Evolutionary conservation across 768 basidiomycete species (phyloP).

Genomic region (Leucogyrophana mollusca): DNA sequence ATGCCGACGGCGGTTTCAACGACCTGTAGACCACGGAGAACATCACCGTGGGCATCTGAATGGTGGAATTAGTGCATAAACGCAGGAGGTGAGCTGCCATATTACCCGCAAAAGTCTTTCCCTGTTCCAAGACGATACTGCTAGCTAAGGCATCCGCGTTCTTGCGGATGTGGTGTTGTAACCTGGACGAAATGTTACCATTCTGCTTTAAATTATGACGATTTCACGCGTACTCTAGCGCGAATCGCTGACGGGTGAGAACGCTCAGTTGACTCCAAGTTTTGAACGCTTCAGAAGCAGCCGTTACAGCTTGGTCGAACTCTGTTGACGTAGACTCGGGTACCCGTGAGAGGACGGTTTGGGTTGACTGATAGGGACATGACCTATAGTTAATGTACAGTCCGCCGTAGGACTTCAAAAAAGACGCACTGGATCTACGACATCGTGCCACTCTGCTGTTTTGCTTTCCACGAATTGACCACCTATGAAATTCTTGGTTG

Average conservation of each 20-base stretch:
- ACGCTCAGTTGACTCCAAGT: slow-evolving; percentile 87
- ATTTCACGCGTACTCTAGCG: slow-evolving; percentile 69
- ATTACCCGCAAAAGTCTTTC: slow-evolving; percentile 86
- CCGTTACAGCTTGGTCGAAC: slow-evolving; percentile 79
- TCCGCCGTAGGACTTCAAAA: not conserved
- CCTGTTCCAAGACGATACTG: slow-evolving; percentile 93
- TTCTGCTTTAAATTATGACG: not conserved
- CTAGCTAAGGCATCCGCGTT: slow-evolving; percentile 83
- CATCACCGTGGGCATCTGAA: slow-evolving; percentile 90
- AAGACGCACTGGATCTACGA: slow-evolving; percentile 79
- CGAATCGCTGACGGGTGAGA: slow-evolving; percentile 83
- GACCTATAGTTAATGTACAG: not conserved
- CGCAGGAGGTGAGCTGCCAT: not conserved
- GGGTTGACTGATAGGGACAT: slow-evolving; percentile 64
- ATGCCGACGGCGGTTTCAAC: slow-evolving; percentile 79
- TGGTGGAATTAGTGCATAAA: slow-evolving; percentile 1
- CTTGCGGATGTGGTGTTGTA: slow-evolving; percentile 84
- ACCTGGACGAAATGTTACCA: slow-evolving; percentile 39
- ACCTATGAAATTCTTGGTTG: slow-evolving; percentile 89
- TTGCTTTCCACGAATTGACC: slow-evolving; percentile 88
- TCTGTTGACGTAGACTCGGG: slow-evolving; percentile 84
- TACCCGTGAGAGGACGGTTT: slow-evolving; percentile 84
- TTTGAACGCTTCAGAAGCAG: slow-evolving; percentile 84
- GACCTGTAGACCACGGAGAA: slow-evolving; percentile 89
- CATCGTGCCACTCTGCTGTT: slow-evolving; percentile 77